Conservation (phyloP, 2,329 filamentous ascomycete species). For the Cytospora chrysosperma region DNA sequence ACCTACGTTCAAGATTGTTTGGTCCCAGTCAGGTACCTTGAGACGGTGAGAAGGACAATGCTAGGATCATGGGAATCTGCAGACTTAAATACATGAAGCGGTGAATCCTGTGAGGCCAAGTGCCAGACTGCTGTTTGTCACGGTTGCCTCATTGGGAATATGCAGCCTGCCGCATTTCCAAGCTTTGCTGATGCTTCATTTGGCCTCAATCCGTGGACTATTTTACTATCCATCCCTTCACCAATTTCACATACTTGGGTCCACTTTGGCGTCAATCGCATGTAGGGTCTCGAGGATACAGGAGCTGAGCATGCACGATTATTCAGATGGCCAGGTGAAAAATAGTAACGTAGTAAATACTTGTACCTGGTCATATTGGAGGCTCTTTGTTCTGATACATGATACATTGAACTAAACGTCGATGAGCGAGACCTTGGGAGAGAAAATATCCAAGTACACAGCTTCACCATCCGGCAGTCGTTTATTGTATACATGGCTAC, state of each 20-base stretch:
- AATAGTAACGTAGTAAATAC: no score
- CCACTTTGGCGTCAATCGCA: neutral
- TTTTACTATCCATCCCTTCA: neutral
- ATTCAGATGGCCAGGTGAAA: no score
- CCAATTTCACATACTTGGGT: neutral
- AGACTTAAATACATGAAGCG: neutral
- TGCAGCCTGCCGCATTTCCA: conserved; percentile 1
- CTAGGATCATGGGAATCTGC: neutral
- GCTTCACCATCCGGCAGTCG: no score
- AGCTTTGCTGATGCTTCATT: neutral
- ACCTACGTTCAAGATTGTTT: neutral
- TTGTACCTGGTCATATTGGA: no score
- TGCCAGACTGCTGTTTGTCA: neutral
- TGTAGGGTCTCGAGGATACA: neutral
- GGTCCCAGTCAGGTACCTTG: neutral
- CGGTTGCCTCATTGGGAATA: neutral
- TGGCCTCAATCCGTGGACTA: neutral
- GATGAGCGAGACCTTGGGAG: no score
- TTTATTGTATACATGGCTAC: no score
- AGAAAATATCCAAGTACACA: no score
- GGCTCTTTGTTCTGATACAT: no score
- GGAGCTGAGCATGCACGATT: no score
- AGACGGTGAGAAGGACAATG: neutral
- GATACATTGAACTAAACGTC: no score
- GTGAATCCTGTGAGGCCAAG: neutral